Percentiles rank a stretch among this genome's conserved stretches.
Evolutionary conservation across 805 yeast species (phyloP).

Genomic region (Debaryomyces prosopidis): DNA sequence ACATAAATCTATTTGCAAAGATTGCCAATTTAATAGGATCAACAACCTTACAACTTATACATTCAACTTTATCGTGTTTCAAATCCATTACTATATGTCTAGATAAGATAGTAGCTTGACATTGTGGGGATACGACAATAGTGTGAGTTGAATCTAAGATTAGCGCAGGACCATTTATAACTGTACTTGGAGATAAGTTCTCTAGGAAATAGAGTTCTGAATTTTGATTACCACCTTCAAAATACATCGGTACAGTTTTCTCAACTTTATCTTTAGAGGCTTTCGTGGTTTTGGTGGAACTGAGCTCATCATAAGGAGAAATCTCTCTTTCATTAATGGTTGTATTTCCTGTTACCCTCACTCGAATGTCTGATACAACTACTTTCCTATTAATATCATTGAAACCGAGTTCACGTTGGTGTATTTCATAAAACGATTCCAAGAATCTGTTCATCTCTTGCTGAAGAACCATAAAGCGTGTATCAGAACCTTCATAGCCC

Average conservation of each 20-base stretch:
- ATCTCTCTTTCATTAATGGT: constrained; percentile 34
- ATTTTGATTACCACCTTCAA: constrained; percentile 50
- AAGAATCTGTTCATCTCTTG: constrained; percentile 29
- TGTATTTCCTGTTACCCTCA: constrained; percentile 62
- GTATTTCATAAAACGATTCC: constrained; percentile 52
- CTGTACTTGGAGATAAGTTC: constrained; percentile 54
- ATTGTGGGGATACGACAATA: constrained; percentile 64
- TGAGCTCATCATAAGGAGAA: constrained; percentile 43
- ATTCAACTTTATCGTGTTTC: constrained; percentile 14
- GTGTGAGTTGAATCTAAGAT: constrained; percentile 83
- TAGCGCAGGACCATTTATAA: constrained; percentile 70
- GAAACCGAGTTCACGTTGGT: constrained; percentile 75
- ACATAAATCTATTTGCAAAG: constrained; percentile 84
- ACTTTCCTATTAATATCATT: constrained; percentile 52
- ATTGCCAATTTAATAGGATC: constrained; percentile 77
- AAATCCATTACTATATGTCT: constrained; percentile 57
- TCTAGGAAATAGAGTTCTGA: constrained; percentile 53
- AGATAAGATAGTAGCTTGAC: constrained; percentile 54
- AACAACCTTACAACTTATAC: constrained; percentile 19
- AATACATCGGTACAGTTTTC: constrained; percentile 42
- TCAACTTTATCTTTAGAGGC: constrained; percentile 7
- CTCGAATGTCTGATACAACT: constrained; percentile 70
- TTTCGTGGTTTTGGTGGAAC: not conserved
- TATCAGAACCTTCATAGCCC: constrained; percentile 26
- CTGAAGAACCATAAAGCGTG: constrained; percentile 24